Percentiles rank a stretch among this genome's conserved stretches.
Conservation (phyloP, 352 stramenopile genomes). For the Globisporangium spinosum region DNA sequence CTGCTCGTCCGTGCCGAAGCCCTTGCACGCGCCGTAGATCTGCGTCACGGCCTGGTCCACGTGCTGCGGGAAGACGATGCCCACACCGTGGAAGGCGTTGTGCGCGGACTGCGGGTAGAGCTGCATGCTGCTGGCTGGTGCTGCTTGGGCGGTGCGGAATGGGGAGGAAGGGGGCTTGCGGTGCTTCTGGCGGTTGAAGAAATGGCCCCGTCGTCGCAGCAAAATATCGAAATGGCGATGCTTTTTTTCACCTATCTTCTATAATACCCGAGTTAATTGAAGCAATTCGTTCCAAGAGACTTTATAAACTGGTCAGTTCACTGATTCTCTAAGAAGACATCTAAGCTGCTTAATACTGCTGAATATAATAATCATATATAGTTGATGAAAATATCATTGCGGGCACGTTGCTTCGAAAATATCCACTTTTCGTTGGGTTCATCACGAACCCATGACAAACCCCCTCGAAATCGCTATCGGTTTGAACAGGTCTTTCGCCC, state of each 20-base stretch:
- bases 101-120: slow-evolving; percentile 62
- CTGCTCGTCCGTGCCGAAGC: slow-evolving; percentile 72
- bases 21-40: slow-evolving; percentile 63
- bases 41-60: slow-evolving; percentile 65
- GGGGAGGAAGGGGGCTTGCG: background rate
- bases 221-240: background rate
- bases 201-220: background rate
- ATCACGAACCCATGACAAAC: background rate
- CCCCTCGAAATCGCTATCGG: background rate
- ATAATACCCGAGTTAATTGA: background rate
- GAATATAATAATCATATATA: background rate
- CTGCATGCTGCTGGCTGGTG: slow-evolving; percentile 23
- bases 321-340: background rate
- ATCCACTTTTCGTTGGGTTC: slow-evolving; percentile 1
- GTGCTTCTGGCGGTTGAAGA: slow-evolving; percentile 7
- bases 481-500: background rate
- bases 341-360: background rate
- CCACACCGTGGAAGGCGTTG: slow-evolving; percentile 47
- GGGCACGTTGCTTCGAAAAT: background rate
- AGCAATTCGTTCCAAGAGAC: background rate
- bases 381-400: background rate
- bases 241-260: background rate
- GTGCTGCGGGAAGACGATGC: slow-evolving; percentile 38
- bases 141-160: background rate
- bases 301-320: background rate